Evolutionary conservation across 192 early-diverging fungal species (phyloP), one percentile per base, ranked within the genome.

Genomic region (Lobulomyces angularis): DNA sequence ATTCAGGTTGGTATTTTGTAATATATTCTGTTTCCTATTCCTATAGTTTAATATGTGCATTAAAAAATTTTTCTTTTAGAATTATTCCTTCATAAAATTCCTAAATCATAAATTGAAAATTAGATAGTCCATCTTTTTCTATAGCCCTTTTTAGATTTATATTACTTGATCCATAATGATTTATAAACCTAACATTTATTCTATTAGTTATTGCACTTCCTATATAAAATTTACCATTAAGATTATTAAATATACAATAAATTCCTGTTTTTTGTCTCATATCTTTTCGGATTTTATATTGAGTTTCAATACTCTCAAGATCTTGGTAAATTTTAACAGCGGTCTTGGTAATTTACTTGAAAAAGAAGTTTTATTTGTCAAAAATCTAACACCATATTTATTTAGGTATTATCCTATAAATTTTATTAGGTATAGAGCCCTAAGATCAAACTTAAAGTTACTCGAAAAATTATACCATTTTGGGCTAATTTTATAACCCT

Each of bases 151-250:
- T 46, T 54, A 54, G 48, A 47, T 35, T 25, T 48, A 54, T 48
- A 54, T 54, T 54, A 54, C 48, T 41, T 43, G 39, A 35, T 34
- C 46, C 52, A 54, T 54, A 54, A 27, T 29, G 28, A n/a, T 54
- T 54, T 25, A 54, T 19, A 55, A 34, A 42, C n/a, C 26, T 55
- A 50, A 41, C 40, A 50, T 48, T 55, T 7, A 47, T 45, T 41
- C 43, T 48, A 54, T 54, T 55, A 48, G 56, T 62, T 46, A 25
- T 54, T 47, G 56, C 45, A 54, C 61, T 63, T 41, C 61, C 61
- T 41, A 63, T 54, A 59, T 58, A 59, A 23, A 53, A 51, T 51
- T 63, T 53, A 35, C 43, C 43, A 45, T 49, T 59, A 42, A 53
- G 54, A 47, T 55, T 48, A 59, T 63, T 59, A 8, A 51, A 32